Evolutionary conservation across 345 rosid species (phyloP), one percentile per base, ranked within the genome.

Genomic region (Jatropha curcas): DNA sequence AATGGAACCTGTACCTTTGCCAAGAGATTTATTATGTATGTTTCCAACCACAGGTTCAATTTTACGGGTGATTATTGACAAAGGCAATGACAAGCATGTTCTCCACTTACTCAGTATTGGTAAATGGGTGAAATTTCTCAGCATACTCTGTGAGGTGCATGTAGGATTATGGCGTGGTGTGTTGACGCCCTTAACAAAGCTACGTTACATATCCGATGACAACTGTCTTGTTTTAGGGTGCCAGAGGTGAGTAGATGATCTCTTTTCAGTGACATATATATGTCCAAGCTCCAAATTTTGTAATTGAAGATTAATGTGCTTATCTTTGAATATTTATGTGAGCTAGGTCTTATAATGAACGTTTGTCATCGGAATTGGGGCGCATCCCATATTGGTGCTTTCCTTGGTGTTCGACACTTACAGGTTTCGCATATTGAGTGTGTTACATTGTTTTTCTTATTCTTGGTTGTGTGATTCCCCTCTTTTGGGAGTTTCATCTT

Each of bases 1-100:
- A 22, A 55, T 80, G 73, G 95, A 86, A 73, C 78, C 89, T 19
- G 55, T 61, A 57, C 81, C 86, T 63, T 70, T 84, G 77, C 79
- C 94, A 17, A 88, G 87, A 84, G 92, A 89, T 43, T 2, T 78
- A 57, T 76, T 90, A 20, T 77, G 77, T 78, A 78, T 85, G 56
- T 87, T 95, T 82, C 98, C 98, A 41, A 75, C 88, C 11, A 85
- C 84, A 78, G 99, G 99, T 77, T 88, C 91, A 39, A 67, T 92
- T 73, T 77, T 92, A 76, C 83, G 87, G 79, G 86, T 95, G 71
- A 56, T 73, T 69, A 51, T 83, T 76, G 82, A 83, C 62, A 76
- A 59, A 60, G 75, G 75, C 63, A 74, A 70, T 41, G 56, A 48
- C 57, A 76, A 81, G 64, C 78, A 83, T 71, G 55, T 76, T 16